Base-by-base conservation (phyloP, 345 rosid species). In the Aquilaria yunnanensis region DNA sequence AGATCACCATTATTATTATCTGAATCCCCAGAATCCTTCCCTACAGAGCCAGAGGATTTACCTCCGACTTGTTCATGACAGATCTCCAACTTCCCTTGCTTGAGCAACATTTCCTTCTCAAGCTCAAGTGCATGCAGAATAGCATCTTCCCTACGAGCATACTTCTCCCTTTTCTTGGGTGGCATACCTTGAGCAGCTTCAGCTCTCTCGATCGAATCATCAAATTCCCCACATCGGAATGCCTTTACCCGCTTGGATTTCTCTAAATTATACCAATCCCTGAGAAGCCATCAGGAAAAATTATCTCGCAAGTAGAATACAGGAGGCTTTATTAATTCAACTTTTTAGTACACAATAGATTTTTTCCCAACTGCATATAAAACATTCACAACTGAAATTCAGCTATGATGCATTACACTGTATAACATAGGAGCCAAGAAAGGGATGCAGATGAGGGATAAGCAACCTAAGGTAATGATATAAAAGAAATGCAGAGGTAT, bases 221-320 rank as follows among this genome's bases (percentile, higher is more conserved):
- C 96, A 72, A 95, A 95, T 61, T 95, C 99, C 51, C 96, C 99
- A 67, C 99, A 95, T 66, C 98, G 84, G 71, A 95, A 95, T 59
- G 97, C 86, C 78, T 86, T 95, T 23, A 95, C 99, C 14, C 98
- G 94, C 83, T 95, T 95, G 23, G 99, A 95, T 69, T 89, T 95
- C 76, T 95, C 99, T 70, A 95, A 72, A 72, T 95, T 95, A 76
- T 95, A 95, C 99, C 99, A 95, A 72, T 95, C 99, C 81, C 99
- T 95, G 75, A 57, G 37, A 75, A 66, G 67, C 48, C 65, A 55
- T 51, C 60, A 16, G 54, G 55, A 56, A 31, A 3, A 31, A 66
- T 55, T 4, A 34, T 47, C 58, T 55, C 46, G 31, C 30, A 54
- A 67, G 34, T 10, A 46, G 55, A 49, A 66, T 51, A 47, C 13